These are phyloP conservation scores for Spathaspora boniae DNA, from an alignment of 805 yeast genomes.

Conservation along the genomic window DNA sequence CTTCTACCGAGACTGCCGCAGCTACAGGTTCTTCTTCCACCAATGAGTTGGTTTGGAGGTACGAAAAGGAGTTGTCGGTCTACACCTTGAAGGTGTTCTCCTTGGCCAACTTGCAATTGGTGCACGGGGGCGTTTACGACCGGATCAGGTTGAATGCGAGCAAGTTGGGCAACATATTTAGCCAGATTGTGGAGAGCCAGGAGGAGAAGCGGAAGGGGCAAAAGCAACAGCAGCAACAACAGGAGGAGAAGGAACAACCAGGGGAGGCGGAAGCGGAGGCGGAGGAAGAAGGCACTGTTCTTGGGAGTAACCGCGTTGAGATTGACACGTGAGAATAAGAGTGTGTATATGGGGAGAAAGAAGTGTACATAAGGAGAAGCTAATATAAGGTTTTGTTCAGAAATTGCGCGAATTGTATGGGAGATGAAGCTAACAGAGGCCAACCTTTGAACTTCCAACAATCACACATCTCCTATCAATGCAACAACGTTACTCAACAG, in stretches of 20 bases:
- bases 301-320: no score
- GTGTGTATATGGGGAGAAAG: not conserved
- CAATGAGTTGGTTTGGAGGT: constrained; percentile 25
- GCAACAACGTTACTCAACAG: no score
- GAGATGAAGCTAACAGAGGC: not conserved
- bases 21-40: constrained; percentile 1
- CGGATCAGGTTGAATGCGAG: constrained; percentile 37
- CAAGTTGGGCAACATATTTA: constrained; percentile 32
- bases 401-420: no score
- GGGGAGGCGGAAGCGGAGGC: not conserved
- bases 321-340: no score
- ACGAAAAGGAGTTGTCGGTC: constrained; percentile 41
- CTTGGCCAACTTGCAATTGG: constrained; percentile 30
- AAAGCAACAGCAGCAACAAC: not conserved
- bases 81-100: constrained; percentile 37
- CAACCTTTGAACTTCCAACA: no score
- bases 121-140: constrained; percentile 18
- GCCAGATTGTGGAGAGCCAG: constrained; percentile 16
- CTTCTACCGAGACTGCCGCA: no score
- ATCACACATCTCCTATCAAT: no score
- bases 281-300: not conserved
- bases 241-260: not conserved
- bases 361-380: not conserved
- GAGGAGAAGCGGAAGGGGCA: not conserved
- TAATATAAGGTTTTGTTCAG: not conserved